Evolutionary conservation across 1,139 yeast genomes (phyloP), one percentile per base, ranked within the genome.

Genomic region (Arxiozyma slooffiae): DNA sequence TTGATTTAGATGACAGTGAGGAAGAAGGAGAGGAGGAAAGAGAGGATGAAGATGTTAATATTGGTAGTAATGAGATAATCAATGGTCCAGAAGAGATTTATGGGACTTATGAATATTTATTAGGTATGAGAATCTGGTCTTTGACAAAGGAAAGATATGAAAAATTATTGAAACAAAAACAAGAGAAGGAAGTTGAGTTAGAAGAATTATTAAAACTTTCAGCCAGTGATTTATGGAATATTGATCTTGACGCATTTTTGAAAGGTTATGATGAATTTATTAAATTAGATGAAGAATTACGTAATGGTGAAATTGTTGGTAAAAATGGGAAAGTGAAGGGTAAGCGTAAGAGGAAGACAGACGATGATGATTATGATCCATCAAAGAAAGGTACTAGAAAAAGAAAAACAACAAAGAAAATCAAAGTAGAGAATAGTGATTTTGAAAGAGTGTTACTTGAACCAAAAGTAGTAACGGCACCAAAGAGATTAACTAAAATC

Each of bases 121-220:
- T 86, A 51, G 90, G 92, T 50, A 86, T 94, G 96, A 79, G 90
- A 39, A 82, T 94, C 59, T 89, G 97, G 95, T 83, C 96, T 34
- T 79, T 92, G 63, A 90, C 98, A 0, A 76, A 76, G 54, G 99
- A 94, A 70, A 77, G 95, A 59, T 92, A 89, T 63, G 92, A 88
- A 60, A 82, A 79, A 60, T 72, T 92, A 55, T 71, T 89, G 60
- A 75, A 75, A 49, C 95, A 89, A 66, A 77, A 81, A 56, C 87
- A 80, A 49, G 81, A 71, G 36, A 85, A 83, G 63, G 94, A 89
- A 64, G 72, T 69, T 11, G 95, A 88, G 63, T 76, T 92, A 59
- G 83, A 81, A 48, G 67, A 65, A 1, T 74, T 92, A 57, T 75
- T 90, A 58, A 77, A 77, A 52, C 74, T 81, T 62, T 73, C 86